These are phyloP conservation scores for Castanea sativa DNA, from an alignment of 306 rosid genomes.

Conservation along the genomic window DNA sequence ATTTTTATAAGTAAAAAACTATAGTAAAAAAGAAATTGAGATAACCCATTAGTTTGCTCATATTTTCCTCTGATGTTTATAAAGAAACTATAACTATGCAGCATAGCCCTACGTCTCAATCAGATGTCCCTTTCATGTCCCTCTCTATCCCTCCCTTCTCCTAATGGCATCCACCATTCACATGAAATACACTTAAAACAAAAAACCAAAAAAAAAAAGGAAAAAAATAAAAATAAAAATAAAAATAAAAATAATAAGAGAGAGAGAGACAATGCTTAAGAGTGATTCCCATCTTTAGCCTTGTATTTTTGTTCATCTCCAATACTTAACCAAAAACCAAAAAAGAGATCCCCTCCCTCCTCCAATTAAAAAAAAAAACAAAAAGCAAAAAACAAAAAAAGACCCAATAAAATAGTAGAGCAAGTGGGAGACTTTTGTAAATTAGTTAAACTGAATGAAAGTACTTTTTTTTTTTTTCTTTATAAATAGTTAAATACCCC, in stretches of 20 bases:
- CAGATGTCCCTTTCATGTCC: conserved; percentile 3
- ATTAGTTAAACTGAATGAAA: conserved; percentile 45
- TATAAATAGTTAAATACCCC: conserved; percentile 49
- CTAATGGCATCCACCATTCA: not conserved
- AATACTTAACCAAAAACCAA: conserved; percentile 11
- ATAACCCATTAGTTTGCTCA: not conserved
- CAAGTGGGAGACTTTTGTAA: conserved; percentile 35
- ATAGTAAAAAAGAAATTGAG: not conserved
- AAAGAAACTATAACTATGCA: conserved; percentile 11
- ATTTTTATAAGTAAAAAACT: not conserved
- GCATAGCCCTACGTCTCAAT: conserved; percentile 51
- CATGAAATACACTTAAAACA: not conserved
- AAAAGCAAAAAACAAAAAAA: not conserved
- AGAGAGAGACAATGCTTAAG: not conserved
- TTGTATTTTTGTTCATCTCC: conserved; percentile 33
- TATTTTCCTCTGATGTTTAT: not conserved
- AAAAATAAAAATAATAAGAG: no score
- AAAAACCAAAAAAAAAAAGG: not conserved
- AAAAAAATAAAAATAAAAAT: not conserved
- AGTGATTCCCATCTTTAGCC: conserved; percentile 34
- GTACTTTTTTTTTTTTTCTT: conserved; percentile 45
- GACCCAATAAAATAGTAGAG: conserved; percentile 22
- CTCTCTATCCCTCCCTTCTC: conserved; percentile 24
- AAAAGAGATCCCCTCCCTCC: no score
- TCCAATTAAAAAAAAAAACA: not conserved